Evolutionary conservation across 2,329 filamentous ascomycete genomes (phyloP), one percentile per base, ranked within the genome.

Genomic region (Neopestalotiopsis clavispora): DNA sequence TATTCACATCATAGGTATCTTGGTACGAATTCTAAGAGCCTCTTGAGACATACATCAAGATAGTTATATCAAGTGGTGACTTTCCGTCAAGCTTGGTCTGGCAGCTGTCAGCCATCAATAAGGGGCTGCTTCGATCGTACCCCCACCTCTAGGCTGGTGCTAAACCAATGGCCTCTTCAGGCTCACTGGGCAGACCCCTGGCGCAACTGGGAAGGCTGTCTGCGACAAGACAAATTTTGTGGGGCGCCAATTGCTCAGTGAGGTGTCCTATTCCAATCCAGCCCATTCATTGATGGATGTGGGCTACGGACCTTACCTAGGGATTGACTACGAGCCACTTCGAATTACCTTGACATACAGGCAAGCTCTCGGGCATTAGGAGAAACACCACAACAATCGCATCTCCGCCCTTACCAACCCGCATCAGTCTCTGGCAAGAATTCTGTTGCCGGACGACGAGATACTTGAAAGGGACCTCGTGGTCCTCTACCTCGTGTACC

Each of bases 251-350:
- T 62, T 62, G 59, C 59, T 62, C 59, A 20, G 30, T 40, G 59
- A 62, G 59, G 59, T 62, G 59, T 62, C 59, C 59, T 62, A 62
- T 62, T 62, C 59, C 28, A 34, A 62, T 52, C 45, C 45, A 52
- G 45, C 45, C 34, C 45, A 52, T 52, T 20, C 17, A 52, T 52
- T 52, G 45, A 52, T 38, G 34, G 34, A n/a, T 52, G 45, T 52
- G 45, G 45, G 45, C 45, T 52, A n/a, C 45, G 45, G 45, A 52
- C 45, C 45, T 52, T 17, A 20, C 45, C 45, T n/a, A 52, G 45
- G 17, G 45, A 52, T 52, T 52, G 45, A 38, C 34, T 52, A 20
- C 17, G 45, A 52, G 45, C 34, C 45, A 52, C 45, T 52, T 20
- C 20, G 45, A 20, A 52, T 52, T 52, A 38, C 34, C 34, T 38